phyloP scores from a whole-genome alignment of 306 rosid genomes.

The Herpetospermum pedunculosum region DNA sequence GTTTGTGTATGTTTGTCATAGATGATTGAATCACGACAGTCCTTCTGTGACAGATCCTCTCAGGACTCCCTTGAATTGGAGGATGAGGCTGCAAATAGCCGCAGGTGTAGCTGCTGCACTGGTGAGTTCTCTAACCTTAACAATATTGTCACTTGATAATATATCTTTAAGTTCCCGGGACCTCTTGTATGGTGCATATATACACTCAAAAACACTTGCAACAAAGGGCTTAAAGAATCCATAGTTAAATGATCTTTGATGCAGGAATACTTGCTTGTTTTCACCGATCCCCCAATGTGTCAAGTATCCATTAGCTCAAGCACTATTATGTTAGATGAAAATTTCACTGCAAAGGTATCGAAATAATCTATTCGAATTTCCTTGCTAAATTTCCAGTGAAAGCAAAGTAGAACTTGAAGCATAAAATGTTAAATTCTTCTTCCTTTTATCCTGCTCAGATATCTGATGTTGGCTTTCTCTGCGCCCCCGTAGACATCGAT shows the following conservation, averaged over 20 bases:
- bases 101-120: constrained; percentile 71
- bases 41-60: constrained; percentile 55
- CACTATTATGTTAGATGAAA: constrained; percentile 77
- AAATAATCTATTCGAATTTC: background rate
- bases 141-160: background rate
- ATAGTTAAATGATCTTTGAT: background rate
- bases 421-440: background rate
- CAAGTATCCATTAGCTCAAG: constrained; percentile 70
- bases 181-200: background rate
- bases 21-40: background rate
- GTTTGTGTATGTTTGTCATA: background rate
- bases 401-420: background rate
- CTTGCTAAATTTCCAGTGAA: background rate
- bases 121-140: constrained; percentile 30
- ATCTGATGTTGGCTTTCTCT: constrained; percentile 51
- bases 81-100: constrained; percentile 72
- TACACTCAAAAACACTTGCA: background rate
- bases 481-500: constrained; percentile 25
- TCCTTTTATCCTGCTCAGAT: constrained; percentile 37
- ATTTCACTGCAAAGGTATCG: constrained; percentile 69
- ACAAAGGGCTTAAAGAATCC: background rate
- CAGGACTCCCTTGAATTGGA: constrained; percentile 83
- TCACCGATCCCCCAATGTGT: constrained; percentile 64
- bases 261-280: constrained; percentile 86
- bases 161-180: background rate